Evolutionary conservation across 2,329 filamentous ascomycete species (phyloP).

Genomic region (Xylariaceae sp.): DNA sequence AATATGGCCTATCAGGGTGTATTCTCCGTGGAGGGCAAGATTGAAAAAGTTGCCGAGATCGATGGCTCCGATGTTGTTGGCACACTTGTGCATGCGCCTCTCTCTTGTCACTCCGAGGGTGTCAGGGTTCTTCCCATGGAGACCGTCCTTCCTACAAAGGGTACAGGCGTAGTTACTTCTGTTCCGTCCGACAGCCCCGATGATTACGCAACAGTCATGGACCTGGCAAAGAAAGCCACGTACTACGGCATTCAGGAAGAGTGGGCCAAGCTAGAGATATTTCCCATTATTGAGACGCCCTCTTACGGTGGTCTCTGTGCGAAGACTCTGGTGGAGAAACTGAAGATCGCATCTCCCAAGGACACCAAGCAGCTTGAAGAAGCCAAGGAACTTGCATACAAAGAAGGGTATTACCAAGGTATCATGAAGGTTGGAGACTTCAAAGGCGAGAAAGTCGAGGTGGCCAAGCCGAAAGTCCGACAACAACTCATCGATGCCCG

Average conservation of each 20-base stretch:
- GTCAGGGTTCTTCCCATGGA: constrained; percentile 95
- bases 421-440: constrained; percentile 84
- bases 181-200: constrained; percentile 96
- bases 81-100: constrained; percentile 82
- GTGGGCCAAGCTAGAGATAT: constrained; percentile 87
- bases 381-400: constrained; percentile 95
- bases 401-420: constrained; percentile 96
- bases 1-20: constrained; percentile 97
- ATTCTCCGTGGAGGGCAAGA: constrained; percentile 49
- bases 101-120: constrained; percentile 78
- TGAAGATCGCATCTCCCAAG: constrained; percentile 97
- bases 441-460: constrained; percentile 80
- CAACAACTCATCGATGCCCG: constrained; percentile 71
- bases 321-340: constrained; percentile 76
- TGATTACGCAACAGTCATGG: constrained; percentile 83
- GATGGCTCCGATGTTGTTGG: constrained; percentile 78
- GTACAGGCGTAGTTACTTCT: constrained; percentile 92
- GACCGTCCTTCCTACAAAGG: constrained; percentile 84
- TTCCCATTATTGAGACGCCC: constrained; percentile 86
- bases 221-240: constrained; percentile 90
- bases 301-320: constrained; percentile 75
- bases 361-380: constrained; percentile 86
- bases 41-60: constrained; percentile 71
- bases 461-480: constrained; percentile 80
- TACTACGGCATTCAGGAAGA: constrained; percentile 96